Percentiles rank a stretch among this genome's conserved stretches.
These are phyloP conservation scores for Aquilaria malaccensis DNA, from an alignment of 345 rosid species.

Conservation along the genomic window DNA sequence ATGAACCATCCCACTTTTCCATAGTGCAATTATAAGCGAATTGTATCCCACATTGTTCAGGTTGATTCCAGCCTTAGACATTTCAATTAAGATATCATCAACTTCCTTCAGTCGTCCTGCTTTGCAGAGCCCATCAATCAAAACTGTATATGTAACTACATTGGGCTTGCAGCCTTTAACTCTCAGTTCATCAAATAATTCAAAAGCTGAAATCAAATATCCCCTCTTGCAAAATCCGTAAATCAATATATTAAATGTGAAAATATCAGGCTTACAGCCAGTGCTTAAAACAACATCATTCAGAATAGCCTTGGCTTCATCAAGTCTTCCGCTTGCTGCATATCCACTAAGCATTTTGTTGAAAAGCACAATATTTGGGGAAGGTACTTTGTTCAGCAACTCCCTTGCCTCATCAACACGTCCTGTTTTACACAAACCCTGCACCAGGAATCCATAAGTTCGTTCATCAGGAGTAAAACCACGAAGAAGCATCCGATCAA, in stretches of 20 bases:
- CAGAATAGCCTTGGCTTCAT: conserved; percentile 55
- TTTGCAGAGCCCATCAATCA: conserved; percentile 67
- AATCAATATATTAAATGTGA: conserved; percentile 59
- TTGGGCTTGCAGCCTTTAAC: conserved; percentile 56
- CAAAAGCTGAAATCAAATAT: conserved; percentile 48
- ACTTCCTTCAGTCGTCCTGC: conserved; percentile 52
- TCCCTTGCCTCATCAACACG: conserved; percentile 69
- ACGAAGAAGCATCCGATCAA: conserved; percentile 72
- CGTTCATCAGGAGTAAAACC: conserved; percentile 58
- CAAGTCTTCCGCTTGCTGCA: conserved; percentile 46
- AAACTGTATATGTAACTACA: conserved; percentile 47
- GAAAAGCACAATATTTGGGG: conserved; percentile 43
- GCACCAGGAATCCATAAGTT: conserved; percentile 62
- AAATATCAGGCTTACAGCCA: conserved; percentile 44
- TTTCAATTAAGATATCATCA: conserved; percentile 31
- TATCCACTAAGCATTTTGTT: conserved; percentile 70
- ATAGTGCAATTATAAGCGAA: conserved; percentile 51
- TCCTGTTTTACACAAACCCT: conserved; percentile 55
- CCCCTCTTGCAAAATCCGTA: conserved; percentile 70
- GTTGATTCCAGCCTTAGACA: conserved; percentile 46
- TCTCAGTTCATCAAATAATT: conserved; percentile 45
- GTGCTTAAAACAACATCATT: conserved; percentile 26
- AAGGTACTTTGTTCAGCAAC: conserved; percentile 36
- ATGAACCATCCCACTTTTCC: conserved; percentile 42
- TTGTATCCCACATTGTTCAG: conserved; percentile 79